Evolutionary conservation across 257 asterid species (phyloP), one percentile per base, ranked within the genome.

Genomic region (Lantana camara): DNA sequence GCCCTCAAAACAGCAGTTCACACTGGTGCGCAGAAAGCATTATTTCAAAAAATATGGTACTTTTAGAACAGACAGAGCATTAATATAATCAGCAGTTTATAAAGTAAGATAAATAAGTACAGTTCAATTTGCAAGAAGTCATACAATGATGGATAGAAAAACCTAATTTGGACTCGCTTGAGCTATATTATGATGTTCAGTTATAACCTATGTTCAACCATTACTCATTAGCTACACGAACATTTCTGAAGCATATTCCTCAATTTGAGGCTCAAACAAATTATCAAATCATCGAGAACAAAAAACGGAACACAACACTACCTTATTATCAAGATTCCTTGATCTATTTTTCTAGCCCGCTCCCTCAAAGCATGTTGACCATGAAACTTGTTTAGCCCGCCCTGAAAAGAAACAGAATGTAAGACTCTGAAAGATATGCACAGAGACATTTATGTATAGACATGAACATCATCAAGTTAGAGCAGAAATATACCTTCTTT

Each of bases 311-410:
- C 51, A 15, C 23, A 13, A 24, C 22, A 12, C 60, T 90, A 94
- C 99, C 99, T 90, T 81, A 94, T 90, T 23, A 88, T 79, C 80
- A 90, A 82, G 81, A 94, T 90, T 80, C 99, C 97, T 69, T 94
- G 97, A 69, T 90, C 97, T 68, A 94, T 77, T 77, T 94, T 90
- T 58, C 83, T 82, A 73, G 99, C 99, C 66, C 99, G 77, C 81
- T 94, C 97, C 77, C 97, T 77, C 82, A 88, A 71, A 64, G 97
- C 97, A 86, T 88, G 99, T 60, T 90, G 97, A 16, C 99, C 99
- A 59, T 90, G 76, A 69, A 88, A 94, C 77, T 88, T 90, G 97
- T 90, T 94, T 82, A 94, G 68, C 9, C 90, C 84, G 66, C 97
- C 99, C 99, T 90, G 81, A 19, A 68, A 70, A 32, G 53, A 50